Conservation (phyloP, 208 protist genomes). For the Naegleria fowleri region DNA sequence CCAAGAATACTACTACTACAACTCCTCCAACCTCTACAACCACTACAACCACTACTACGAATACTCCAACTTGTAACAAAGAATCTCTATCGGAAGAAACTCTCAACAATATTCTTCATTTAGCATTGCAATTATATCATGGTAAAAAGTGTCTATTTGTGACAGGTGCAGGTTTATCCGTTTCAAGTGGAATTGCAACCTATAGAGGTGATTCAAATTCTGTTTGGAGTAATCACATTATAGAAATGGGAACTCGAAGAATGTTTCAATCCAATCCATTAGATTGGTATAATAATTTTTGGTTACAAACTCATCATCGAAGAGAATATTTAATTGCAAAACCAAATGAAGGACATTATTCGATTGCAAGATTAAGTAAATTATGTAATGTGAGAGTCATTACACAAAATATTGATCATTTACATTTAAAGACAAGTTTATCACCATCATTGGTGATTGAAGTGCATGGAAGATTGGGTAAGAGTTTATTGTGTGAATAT, state of each 20-base stretch:
- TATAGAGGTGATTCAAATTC: neutral
- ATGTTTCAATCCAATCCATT: neutral
- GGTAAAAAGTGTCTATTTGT: neutral
- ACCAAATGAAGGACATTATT: conserved; percentile 19
- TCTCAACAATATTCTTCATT: neutral
- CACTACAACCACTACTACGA: neutral
- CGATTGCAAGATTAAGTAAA: conserved; percentile 2
- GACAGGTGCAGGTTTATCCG: conserved; percentile 2
- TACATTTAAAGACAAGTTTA: conserved; percentile 6
- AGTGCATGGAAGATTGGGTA: conserved; percentile 9
- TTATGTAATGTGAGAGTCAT: neutral
- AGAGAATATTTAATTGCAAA: conserved; percentile 1
- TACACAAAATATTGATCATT: conserved; percentile 20
- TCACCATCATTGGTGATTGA: neutral
- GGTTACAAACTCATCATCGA: neutral
- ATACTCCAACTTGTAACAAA: neutral
- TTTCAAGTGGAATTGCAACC: neutral
- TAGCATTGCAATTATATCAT: neutral
- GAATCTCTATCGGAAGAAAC: neutral
- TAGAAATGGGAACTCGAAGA: conserved; percentile 5
- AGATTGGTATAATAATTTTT: conserved; percentile 22
- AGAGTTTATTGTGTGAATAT: no score
- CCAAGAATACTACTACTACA: no score
- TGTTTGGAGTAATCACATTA: neutral
- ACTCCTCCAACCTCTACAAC: neutral